These are phyloP conservation scores for Apiotrichum sp. DNA, from an alignment of 1,284 basidiomycete genomes.

Conservation along the genomic window DNA sequence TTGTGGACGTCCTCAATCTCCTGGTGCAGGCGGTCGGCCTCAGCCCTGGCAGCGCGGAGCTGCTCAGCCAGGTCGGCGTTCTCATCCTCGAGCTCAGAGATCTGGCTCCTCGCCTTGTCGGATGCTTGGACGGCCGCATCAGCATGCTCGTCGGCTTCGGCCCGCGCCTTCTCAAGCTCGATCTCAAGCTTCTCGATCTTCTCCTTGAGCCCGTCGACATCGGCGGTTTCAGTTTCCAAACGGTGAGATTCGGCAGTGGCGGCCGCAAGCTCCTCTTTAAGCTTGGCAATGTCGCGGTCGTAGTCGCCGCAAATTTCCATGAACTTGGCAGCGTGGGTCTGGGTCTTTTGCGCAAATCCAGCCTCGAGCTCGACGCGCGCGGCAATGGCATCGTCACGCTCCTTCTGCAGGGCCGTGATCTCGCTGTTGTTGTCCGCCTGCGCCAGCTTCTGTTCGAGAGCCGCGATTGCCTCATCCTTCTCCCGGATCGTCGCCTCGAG, in stretches of 20 bases:
- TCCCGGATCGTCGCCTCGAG: conserved; percentile 26
- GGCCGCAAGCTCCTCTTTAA: conserved; percentile 21
- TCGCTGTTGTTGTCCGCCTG: background rate
- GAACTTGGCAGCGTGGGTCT: conserved; percentile 35
- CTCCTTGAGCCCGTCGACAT: background rate
- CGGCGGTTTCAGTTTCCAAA: background rate
- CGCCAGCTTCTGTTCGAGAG: conserved; percentile 16
- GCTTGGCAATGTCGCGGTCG: conserved; percentile 26
- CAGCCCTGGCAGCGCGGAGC: background rate
- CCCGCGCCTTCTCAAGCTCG: conserved; percentile 7
- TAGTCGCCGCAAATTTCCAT: conserved; percentile 36
- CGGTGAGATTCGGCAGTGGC: background rate
- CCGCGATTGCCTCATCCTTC: conserved; percentile 26
- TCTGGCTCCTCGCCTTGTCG: background rate
- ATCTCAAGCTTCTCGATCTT: conserved; percentile 7
- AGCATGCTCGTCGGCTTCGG: conserved; percentile 9
- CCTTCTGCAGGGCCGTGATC: background rate
- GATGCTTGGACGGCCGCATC: background rate
- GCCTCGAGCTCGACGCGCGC: conserved; percentile 18
- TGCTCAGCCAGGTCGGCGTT: conserved; percentile 6
- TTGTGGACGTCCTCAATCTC: conserved; percentile 4
- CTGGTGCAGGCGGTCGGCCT: background rate
- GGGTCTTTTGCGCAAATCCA: conserved; percentile 36
- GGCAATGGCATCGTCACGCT: conserved; percentile 27
- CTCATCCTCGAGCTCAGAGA: conserved; percentile 4